These are phyloP conservation scores for Comarum palustre DNA, from an alignment of 306 rosid species.

Conservation along the genomic window DNA sequence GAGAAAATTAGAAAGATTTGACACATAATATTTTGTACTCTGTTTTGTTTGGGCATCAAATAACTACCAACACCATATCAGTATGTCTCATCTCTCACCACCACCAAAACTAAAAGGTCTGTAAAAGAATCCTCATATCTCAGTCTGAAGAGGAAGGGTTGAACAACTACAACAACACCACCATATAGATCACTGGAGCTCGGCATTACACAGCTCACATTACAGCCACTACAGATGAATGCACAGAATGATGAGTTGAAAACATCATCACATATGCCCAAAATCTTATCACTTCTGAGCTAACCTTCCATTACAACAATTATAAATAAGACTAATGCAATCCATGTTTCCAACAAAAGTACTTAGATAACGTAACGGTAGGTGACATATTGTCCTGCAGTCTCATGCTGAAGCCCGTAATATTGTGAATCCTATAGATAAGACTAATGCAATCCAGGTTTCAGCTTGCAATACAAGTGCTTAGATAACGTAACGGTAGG, in stretches of 20 bases:
- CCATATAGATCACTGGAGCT: neutral
- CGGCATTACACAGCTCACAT: neutral
- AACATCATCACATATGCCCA: neutral
- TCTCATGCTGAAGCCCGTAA: constrained; percentile 72
- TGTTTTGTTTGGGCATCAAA: neutral
- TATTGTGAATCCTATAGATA: constrained; percentile 26
- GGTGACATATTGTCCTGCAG: constrained; percentile 74
- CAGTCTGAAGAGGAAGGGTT: neutral
- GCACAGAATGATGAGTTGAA: neutral
- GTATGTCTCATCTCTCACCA: neutral
- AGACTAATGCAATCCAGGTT: neutral
- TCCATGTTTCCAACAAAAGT: neutral
- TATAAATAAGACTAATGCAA: neutral
- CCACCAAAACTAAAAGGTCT: neutral
- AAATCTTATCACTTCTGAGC: neutral
- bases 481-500: constrained; percentile 71
- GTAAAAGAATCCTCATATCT: neutral
- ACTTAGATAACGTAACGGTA: constrained; percentile 61
- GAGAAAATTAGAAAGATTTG: neutral
- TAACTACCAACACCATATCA: neutral
- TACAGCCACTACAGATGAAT: neutral
- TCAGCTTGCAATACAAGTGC: neutral
- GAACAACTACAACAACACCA: neutral
- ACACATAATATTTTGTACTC: neutral
- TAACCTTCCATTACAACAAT: neutral